A percentile compares a stretch with the other conserved stretches of the same genome.
Evolutionary conservation across 2,329 filamentous ascomycete genomes (phyloP).

Genomic region (Blumeria graminis): DNA sequence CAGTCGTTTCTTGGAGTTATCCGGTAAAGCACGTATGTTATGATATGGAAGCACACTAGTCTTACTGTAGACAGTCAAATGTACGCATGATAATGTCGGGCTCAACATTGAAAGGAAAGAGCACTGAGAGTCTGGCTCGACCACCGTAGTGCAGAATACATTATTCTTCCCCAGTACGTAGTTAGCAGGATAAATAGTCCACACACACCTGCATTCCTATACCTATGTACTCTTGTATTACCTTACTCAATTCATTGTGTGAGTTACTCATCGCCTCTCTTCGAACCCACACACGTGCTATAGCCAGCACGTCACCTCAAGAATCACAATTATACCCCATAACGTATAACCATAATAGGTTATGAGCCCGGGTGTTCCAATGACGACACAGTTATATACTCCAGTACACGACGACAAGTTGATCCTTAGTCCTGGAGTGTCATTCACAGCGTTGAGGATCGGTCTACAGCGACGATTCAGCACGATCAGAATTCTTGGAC

Average conservation of each 20-base stretch:
- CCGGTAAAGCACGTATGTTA: too few relatives aligned
- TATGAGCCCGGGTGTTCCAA: neutral
- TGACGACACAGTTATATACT: neutral
- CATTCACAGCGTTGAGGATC: neutral
- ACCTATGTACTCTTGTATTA: neutral
- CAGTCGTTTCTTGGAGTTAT: too few relatives aligned
- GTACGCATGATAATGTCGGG: too few relatives aligned
- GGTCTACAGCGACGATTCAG: neutral
- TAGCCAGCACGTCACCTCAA: neutral
- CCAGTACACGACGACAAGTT: neutral
- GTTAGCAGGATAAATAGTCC: too few relatives aligned
- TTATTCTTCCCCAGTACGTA: too few relatives aligned
- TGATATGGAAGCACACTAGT: too few relatives aligned
- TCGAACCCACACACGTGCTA: neutral
- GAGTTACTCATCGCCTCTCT: neutral
- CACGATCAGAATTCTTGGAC: neutral
- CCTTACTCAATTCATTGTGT: neutral
- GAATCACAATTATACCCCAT: too few relatives aligned
- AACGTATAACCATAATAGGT: neutral
- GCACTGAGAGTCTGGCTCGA: too few relatives aligned
- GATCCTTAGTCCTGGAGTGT: neutral
- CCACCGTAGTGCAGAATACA: too few relatives aligned
- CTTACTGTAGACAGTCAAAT: too few relatives aligned
- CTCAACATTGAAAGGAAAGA: too few relatives aligned
- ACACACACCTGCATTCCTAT: neutral